These are phyloP conservation scores for Hyphopichia khmerensis DNA, from an alignment of 1,139 yeast genomes.

Conservation along the genomic window DNA sequence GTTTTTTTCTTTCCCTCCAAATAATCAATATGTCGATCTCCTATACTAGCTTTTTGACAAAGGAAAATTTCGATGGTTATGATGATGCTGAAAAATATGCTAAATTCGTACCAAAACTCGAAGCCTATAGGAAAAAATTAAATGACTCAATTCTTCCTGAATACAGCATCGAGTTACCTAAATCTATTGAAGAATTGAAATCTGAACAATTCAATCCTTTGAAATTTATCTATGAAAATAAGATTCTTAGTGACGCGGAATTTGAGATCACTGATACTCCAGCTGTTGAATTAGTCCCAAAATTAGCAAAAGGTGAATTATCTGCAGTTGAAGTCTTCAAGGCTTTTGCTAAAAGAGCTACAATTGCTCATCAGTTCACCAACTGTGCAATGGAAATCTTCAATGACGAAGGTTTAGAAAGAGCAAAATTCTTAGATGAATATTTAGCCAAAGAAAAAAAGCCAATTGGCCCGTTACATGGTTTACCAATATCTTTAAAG, in stretches of 20 bases:
- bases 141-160: constrained; percentile 41
- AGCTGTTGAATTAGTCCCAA: constrained; percentile 32
- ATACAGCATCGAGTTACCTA: constrained; percentile 40
- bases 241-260: constrained; percentile 44
- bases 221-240: constrained; percentile 40
- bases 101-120: constrained; percentile 50
- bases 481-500: constrained; percentile 74
- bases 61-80: constrained; percentile 31
- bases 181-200: constrained; percentile 38
- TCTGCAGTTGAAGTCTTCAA: constrained; percentile 41
- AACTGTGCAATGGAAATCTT: constrained; percentile 60
- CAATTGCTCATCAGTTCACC: constrained; percentile 58
- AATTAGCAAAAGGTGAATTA: constrained; percentile 38
- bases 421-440: constrained; percentile 56
- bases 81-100: constrained; percentile 37
- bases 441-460: constrained; percentile 53
- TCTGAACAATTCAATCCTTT: constrained; percentile 45
- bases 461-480: constrained; percentile 72
- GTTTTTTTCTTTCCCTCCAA: no score
- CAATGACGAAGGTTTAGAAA: constrained; percentile 52
- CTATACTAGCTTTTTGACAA: constrained; percentile 27
- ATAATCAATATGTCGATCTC: constrained; percentile 9
- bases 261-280: constrained; percentile 48
- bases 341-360: constrained; percentile 59
- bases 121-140: constrained; percentile 46